These are phyloP conservation scores for Geotrichum australiense DNA, from an alignment of 1,139 yeast species.

Conservation along the genomic window DNA sequence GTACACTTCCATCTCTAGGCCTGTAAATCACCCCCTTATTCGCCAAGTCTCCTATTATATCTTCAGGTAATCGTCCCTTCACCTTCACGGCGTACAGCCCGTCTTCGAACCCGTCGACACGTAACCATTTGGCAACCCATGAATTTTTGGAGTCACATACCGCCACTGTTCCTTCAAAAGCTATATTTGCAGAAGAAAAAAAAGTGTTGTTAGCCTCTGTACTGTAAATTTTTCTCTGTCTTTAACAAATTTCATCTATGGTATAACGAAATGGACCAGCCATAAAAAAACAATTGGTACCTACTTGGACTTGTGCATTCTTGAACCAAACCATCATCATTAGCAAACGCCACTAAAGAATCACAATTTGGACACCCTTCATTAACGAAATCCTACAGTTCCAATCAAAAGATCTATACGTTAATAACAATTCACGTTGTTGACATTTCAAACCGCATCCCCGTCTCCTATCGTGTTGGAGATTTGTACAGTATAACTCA, in stretches of 20 bases:
- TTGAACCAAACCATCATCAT: constrained; percentile 76
- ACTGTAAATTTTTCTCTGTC: neutral
- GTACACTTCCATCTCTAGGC: constrained; percentile 95
- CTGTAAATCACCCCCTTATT: constrained; percentile 74
- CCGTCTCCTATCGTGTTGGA: no score
- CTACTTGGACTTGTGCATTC: constrained; percentile 86
- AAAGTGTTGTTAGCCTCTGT: neutral
- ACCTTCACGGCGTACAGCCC: constrained; percentile 94
- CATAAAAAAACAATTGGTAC: constrained; percentile 18
- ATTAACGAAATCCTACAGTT: constrained; percentile 53
- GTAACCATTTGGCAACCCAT: constrained; percentile 94
- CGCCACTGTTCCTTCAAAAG: constrained; percentile 94
- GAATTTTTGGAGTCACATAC: constrained; percentile 78
- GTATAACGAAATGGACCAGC: neutral
- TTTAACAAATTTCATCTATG: neutral
- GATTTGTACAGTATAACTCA: no score
- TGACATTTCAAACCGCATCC: no score
- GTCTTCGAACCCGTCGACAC: constrained; percentile 82
- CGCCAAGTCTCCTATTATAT: constrained; percentile 64
- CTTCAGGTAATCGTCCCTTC: constrained; percentile 86
- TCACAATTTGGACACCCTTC: constrained; percentile 98
- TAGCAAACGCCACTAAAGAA: constrained; percentile 68
- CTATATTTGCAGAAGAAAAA: constrained; percentile 19
- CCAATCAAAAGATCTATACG: neutral
- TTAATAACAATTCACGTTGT: neutral